Base-by-base conservation (phyloP, 106 monocot species). In the Narthecium ossifragum region DNA sequence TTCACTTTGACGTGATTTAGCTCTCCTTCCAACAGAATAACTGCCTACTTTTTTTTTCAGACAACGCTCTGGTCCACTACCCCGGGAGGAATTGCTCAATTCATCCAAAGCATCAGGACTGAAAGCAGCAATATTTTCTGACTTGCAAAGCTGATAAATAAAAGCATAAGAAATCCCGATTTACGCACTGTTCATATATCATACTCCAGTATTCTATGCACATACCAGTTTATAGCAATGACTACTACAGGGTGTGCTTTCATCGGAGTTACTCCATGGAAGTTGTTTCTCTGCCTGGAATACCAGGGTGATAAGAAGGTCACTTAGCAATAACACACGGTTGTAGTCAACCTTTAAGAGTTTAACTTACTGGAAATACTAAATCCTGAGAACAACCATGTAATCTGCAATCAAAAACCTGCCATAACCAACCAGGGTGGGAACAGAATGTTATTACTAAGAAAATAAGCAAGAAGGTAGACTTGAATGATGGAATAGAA, bases 341-440 rank as follows among this genome's bases (percentile, higher is more conserved):
- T 34, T 48, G 10, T 39, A 5, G 50, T 32, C 51, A 29, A 50
- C 13, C 12, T 27, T 26, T 60, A 17, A 20, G 58, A 13, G 49
- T 67, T 23, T 41, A 73, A 88, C 94, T 76, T 84, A 96, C 96
- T 67, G 96, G 90, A 71, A 83, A 96, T 32, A 96, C 83, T 59
- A 96, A 73, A 76, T 96, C 96, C 64, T 96, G 96, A 56, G 96
- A 96, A 73, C 96, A 96, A 55, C 96, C 96, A 67, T 96, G 96
- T 39, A 90, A 30, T 78, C 86, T 90, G 64, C 96, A 96, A 79
- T 96, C 96, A 74, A 90, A 96, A 51, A 96, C 96, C 96, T 96
- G 65, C 46, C 57, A 46, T 24, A 58, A 51, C 5, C 8, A 49
- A 14, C 11, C 29, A 62, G 15, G 34, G n/a, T 26, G 28, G 26